Percentiles rank a stretch among this genome's conserved stretches.
phyloP scores from a whole-genome alignment of 2,329 filamentous ascomycete genomes.

The Volutella citrinella region DNA sequence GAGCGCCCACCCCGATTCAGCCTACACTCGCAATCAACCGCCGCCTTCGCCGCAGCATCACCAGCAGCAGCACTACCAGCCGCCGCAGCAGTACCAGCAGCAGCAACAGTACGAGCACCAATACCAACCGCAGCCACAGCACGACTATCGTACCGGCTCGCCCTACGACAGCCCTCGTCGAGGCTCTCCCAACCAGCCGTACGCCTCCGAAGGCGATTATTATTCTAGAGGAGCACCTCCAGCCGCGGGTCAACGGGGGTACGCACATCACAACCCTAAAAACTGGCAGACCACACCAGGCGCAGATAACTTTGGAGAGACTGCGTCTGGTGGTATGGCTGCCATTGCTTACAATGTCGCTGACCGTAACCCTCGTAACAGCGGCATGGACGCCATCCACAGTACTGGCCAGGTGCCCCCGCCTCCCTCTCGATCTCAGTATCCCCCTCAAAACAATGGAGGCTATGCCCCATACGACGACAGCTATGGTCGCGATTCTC shows the following conservation, averaged over 20 bases:
- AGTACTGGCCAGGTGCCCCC: constrained; percentile 34
- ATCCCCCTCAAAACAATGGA: constrained; percentile 12
- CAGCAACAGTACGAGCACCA: constrained; percentile 18
- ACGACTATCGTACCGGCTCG: constrained; percentile 15
- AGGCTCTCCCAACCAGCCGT: constrained; percentile 6
- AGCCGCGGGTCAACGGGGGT: constrained; percentile 22
- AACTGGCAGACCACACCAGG: constrained; percentile 47
- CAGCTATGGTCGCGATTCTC: constrained; percentile 7
- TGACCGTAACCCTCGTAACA: constrained; percentile 61
- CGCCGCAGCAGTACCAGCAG: no score
- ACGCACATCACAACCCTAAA: constrained; percentile 17
- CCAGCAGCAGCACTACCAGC: constrained; percentile 12
- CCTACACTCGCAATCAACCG: constrained; percentile 17
- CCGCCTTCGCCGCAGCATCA: constrained; percentile 20
- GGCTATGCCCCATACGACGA: constrained; percentile 25
- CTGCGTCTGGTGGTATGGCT: constrained; percentile 63
- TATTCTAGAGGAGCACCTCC: constrained; percentile 9
- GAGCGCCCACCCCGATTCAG: constrained; percentile 22
- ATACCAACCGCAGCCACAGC: constrained; percentile 17
- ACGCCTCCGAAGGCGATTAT: constrained; percentile 22
- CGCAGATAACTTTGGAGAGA: constrained; percentile 64
- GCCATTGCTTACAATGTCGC: constrained; percentile 66
- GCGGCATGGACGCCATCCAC: constrained; percentile 61
- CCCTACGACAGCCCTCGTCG: constrained; percentile 20
- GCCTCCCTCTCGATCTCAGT: constrained; percentile 33